Evolutionary conservation across 441 rosid species (phyloP).

Genomic region (Pelargonium myrrhifolium): DNA sequence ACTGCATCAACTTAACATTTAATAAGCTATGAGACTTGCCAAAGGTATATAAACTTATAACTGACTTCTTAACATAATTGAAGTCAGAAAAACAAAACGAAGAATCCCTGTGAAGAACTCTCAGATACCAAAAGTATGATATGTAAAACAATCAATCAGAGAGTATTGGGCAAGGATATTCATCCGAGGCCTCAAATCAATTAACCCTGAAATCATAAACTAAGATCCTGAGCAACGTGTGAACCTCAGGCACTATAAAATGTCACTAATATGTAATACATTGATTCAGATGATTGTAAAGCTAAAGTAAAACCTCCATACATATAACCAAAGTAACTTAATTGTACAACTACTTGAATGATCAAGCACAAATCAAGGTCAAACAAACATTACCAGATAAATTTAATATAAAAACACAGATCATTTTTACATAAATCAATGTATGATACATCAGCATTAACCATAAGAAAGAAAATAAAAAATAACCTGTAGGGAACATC

Average conservation of each 20-base stretch:
- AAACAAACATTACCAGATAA: not conserved
- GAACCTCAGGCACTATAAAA: not conserved
- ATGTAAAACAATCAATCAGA: too few species aligned
- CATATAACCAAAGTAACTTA: not conserved
- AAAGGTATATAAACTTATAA: too few species aligned
- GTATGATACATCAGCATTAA: not conserved
- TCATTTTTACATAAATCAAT: not conserved
- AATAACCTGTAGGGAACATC: slow-evolving; percentile 94
- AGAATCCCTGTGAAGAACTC: not conserved
- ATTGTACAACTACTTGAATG: not conserved
- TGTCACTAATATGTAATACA: too few species aligned
- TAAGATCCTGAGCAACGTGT: not conserved
- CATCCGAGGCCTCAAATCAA: not conserved
- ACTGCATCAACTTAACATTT: too few species aligned
- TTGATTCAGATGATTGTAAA: too few species aligned
- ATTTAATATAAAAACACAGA: not conserved
- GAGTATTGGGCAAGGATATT: too few species aligned
- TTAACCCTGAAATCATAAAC: not conserved
- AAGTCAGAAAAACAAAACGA: not conserved
- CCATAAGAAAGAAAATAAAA: not conserved
- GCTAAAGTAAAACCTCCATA: too few species aligned
- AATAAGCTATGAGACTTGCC: not conserved
- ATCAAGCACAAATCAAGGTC: not conserved
- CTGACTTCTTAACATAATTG: not conserved
- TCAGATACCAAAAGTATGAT: not conserved